A percentile compares a stretch with the other conserved stretches of the same genome.
Evolutionary conservation across 2,329 filamentous ascomycete species (phyloP).

Genomic region (Cercospora beticola): DNA sequence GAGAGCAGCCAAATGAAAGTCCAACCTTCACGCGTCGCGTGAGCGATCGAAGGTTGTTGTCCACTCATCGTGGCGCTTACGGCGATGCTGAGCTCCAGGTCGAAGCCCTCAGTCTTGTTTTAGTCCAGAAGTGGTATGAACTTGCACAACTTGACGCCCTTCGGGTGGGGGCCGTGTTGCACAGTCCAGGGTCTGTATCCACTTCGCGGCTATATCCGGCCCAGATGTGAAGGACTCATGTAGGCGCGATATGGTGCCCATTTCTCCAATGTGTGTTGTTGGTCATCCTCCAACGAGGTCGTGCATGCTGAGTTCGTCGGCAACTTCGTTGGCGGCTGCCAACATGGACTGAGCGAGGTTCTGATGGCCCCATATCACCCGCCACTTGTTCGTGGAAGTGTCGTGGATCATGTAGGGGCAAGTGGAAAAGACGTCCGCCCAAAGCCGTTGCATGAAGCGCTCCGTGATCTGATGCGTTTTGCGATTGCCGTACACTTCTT

Average conservation of each 20-base stretch:
- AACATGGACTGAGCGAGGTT: neutral
- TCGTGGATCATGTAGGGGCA: constrained; percentile 10
- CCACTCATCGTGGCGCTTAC: neutral
- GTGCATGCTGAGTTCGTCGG: neutral
- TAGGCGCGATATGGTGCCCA: neutral
- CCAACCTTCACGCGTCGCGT: constrained; percentile 55
- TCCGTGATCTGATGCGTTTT: constrained; percentile 41
- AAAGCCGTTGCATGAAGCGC: constrained; percentile 50
- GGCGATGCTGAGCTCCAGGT: neutral
- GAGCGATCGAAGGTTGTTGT: constrained; percentile 48
- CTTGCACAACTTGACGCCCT: constrained; percentile 43
- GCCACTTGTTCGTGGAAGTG: neutral
- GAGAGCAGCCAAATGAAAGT: neutral
- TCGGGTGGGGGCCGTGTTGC: neutral
- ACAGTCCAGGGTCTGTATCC: constrained; percentile 1
- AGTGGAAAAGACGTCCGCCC: constrained; percentile 41
- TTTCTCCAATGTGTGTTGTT: neutral
- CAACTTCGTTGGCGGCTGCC: neutral
- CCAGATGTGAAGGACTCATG: neutral
- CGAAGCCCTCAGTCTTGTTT: neutral
- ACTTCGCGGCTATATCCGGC: neutral
- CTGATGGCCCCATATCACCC: constrained; percentile 9
- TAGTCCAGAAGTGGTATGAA: neutral
- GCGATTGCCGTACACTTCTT: constrained; percentile 19
- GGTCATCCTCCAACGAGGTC: neutral